These are phyloP conservation scores for Narthecium ossifragum DNA, from an alignment of 106 monocot species.

Conservation along the genomic window DNA sequence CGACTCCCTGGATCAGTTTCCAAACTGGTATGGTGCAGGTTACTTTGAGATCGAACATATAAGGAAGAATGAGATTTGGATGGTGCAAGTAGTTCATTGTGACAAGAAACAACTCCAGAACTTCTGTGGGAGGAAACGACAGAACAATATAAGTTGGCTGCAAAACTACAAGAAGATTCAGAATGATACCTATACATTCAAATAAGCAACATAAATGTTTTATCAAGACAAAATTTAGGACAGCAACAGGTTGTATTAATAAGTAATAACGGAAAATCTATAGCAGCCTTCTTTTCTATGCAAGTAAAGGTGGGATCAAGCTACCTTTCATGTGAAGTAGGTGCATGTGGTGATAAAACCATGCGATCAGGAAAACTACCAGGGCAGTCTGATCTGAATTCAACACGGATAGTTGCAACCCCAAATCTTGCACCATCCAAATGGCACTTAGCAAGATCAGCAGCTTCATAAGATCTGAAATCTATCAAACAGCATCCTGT, in stretches of 20 bases:
- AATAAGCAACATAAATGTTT: too few relatives aligned
- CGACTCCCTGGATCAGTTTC: constrained; percentile 24
- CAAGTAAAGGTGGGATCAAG: too few relatives aligned
- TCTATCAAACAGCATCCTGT: constrained; percentile 37
- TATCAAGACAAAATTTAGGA: too few relatives aligned
- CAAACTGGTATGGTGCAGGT: constrained; percentile 13
- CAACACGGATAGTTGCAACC: constrained; percentile 24
- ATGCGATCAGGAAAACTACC: constrained; percentile 5
- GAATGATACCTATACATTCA: too few relatives aligned
- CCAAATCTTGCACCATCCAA: constrained; percentile 60
- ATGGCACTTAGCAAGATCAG: constrained; percentile 29
- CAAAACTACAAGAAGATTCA: not conserved
- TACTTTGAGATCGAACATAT: constrained; percentile 26
- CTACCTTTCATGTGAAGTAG: constrained; percentile 8
- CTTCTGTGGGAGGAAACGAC: constrained; percentile 18
- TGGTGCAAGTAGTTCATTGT: constrained; percentile 12
- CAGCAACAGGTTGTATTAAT: too few relatives aligned
- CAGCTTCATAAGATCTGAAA: constrained; percentile 37
- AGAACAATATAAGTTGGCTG: too few relatives aligned
- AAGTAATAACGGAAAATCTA: too few relatives aligned
- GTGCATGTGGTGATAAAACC: constrained; percentile 14
- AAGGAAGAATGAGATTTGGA: constrained; percentile 13
- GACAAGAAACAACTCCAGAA: constrained; percentile 6
- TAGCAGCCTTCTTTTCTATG: too few relatives aligned
- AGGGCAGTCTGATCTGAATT: constrained; percentile 22